These are phyloP conservation scores for Xylaria sp. DNA, from an alignment of 2,329 filamentous ascomycete genomes.

Conservation along the genomic window DNA sequence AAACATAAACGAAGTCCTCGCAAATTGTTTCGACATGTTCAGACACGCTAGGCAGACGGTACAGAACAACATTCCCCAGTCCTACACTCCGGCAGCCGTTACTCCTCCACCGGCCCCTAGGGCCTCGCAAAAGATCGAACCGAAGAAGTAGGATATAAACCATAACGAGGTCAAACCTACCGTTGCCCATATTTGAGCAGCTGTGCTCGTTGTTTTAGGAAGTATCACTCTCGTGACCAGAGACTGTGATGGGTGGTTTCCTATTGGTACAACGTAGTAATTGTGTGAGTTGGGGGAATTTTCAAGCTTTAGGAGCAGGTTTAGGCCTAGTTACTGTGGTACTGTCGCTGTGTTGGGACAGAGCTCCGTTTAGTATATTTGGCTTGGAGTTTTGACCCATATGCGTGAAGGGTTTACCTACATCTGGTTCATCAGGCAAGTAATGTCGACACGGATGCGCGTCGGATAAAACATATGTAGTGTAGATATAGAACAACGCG, in stretches of 20 bases:
- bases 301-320: background rate
- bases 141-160: constrained; percentile 16
- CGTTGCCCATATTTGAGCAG: background rate
- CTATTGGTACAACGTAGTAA: constrained; percentile 3
- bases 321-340: constrained; percentile 1
- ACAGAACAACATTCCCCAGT: constrained; percentile 50
- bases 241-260: constrained; percentile 1
- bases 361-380: constrained; percentile 3
- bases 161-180: background rate
- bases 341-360: background rate
- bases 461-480: constrained; percentile 8
- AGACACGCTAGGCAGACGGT: constrained; percentile 50
- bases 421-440: background rate
- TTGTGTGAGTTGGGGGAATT: background rate
- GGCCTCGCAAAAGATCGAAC: constrained; percentile 9
- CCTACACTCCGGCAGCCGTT: constrained; percentile 37
- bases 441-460: constrained; percentile 1
- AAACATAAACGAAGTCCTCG: constrained; percentile 50
- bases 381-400: constrained; percentile 1
- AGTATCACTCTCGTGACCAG: background rate
- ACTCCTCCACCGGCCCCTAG: constrained; percentile 3
- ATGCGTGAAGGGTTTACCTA: constrained; percentile 6
- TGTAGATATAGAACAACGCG: constrained; percentile 7
- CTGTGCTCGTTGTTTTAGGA: constrained; percentile 1
- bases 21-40: constrained; percentile 50